phyloP scores from a whole-genome alignment of 352 stramenopile species.

The Pythium insidiosum region DNA sequence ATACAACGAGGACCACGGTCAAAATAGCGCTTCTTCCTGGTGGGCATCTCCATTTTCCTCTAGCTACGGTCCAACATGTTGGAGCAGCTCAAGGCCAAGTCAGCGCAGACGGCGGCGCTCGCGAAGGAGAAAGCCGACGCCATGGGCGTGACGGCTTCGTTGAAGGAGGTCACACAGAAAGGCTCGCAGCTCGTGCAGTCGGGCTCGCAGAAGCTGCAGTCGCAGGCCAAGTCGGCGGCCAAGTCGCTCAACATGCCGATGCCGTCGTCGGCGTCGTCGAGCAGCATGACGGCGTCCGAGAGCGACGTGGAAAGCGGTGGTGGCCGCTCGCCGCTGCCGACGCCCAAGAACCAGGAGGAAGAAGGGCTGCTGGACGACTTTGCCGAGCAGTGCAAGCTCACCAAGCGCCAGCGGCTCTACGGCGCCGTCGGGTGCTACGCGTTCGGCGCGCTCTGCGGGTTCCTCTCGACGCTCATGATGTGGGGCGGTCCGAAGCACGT shows the following conservation, averaged over 20 bases:
- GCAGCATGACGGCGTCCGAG: slow-evolving; percentile 23
- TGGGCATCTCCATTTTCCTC: not conserved
- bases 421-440: slow-evolving; percentile 63
- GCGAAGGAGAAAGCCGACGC: slow-evolving; percentile 45
- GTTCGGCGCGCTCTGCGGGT: slow-evolving; percentile 62
- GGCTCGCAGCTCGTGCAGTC: slow-evolving; percentile 23
- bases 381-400: slow-evolving; percentile 63
- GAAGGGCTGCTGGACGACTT: slow-evolving; percentile 69
- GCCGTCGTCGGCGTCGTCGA: no score
- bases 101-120: slow-evolving; percentile 38
- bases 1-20: no score
- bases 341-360: slow-evolving; percentile 50
- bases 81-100: slow-evolving; percentile 53
- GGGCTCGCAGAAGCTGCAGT: slow-evolving; percentile 23
- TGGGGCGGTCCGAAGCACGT: slow-evolving; percentile 72
- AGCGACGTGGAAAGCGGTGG: slow-evolving; percentile 30
- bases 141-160: slow-evolving; percentile 30
- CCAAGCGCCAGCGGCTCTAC: slow-evolving; percentile 73
- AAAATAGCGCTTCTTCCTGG: no score
- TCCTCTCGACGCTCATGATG: slow-evolving; percentile 76
- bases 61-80: slow-evolving; percentile 32
- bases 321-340: slow-evolving; percentile 14
- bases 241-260: slow-evolving; percentile 48
- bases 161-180: slow-evolving; percentile 44
- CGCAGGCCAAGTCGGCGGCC: slow-evolving; percentile 36